A percentile compares a stretch with the other conserved stretches of the same genome.
phyloP scores from a whole-genome alignment of 208 protist genomes.

The Trypanosoma platydactyli region DNA sequence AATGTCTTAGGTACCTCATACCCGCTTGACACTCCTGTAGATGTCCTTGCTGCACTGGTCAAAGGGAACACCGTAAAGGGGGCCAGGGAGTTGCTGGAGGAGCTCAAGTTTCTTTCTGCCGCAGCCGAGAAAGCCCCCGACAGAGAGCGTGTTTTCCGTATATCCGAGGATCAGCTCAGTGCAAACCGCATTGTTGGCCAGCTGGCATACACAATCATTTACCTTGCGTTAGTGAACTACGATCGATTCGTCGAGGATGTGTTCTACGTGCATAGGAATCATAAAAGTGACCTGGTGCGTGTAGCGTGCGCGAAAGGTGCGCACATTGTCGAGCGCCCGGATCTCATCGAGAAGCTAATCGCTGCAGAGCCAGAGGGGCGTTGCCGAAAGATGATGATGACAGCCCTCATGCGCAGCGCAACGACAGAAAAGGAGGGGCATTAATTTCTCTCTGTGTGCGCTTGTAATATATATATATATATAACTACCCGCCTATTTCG shows the following conservation, averaged over 20 bases:
- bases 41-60: conserved; percentile 84
- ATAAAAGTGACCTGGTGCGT: conserved; percentile 83
- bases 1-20: conserved; percentile 85
- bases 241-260: conserved; percentile 76
- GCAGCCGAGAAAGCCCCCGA: conserved; percentile 70
- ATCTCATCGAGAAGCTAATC: conserved; percentile 74
- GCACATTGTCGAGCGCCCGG: conserved; percentile 67
- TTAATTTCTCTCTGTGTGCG: neutral
- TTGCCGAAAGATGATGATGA: conserved; percentile 61
- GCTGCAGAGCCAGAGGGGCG: conserved; percentile 72
- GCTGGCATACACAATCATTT: conserved; percentile 89
- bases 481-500: conserved; percentile 1
- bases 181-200: conserved; percentile 84
- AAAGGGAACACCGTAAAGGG: conserved; percentile 67
- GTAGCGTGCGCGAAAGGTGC: conserved; percentile 87
- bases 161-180: conserved; percentile 80
- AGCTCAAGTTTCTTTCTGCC: conserved; percentile 77
- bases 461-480: neutral
- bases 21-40: conserved; percentile 85
- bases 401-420: neutral
- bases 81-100: conserved; percentile 70
- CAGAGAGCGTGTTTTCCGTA: conserved; percentile 78
- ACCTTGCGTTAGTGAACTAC: conserved; percentile 82
- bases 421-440: neutral
- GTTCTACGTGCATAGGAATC: conserved; percentile 63